Evolutionary conservation across 2,329 filamentous ascomycete genomes (phyloP).

Genomic region (Diplocarpon mali): DNA sequence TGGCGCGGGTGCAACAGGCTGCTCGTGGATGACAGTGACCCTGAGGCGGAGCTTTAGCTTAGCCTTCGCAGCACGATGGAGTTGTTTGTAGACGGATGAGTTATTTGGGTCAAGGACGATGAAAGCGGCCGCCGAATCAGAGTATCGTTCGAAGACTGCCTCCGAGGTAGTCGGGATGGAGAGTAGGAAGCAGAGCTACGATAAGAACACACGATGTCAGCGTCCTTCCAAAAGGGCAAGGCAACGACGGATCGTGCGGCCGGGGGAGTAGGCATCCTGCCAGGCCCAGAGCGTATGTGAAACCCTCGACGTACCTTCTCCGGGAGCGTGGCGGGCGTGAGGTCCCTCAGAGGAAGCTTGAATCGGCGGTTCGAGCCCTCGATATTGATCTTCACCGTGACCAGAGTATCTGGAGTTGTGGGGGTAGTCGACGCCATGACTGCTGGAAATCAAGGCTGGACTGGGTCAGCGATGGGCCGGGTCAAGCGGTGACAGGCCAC

Average conservation of each 20-base stretch:
- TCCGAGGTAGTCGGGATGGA: conserved; percentile 49
- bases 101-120: conserved; percentile 71
- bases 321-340: conserved; percentile 63
- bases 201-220: conserved; percentile 18
- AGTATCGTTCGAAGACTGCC: conserved; percentile 80
- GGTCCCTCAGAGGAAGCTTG: conserved; percentile 81
- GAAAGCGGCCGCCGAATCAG: conserved; percentile 77
- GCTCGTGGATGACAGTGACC: conserved; percentile 40
- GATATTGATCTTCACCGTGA: conserved; percentile 77
- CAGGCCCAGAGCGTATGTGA: conserved; percentile 14
- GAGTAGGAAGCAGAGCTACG: conserved; percentile 60
- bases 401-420: conserved; percentile 51
- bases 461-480: conserved; percentile 16
- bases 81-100: conserved; percentile 82
- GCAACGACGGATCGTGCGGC: too few relatives aligned
- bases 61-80: conserved; percentile 92
- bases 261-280: neutral
- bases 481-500: conserved; percentile 22
- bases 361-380: conserved; percentile 69
- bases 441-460: conserved; percentile 14
- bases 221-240: neutral
- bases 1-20: conserved; percentile 24
- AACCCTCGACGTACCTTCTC: conserved; percentile 58
- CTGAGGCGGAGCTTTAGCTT: conserved; percentile 94
- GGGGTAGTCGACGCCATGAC: conserved; percentile 25